phyloP scores from a whole-genome alignment of 140 eudicot species.

The Eryngium alpinum region DNA sequence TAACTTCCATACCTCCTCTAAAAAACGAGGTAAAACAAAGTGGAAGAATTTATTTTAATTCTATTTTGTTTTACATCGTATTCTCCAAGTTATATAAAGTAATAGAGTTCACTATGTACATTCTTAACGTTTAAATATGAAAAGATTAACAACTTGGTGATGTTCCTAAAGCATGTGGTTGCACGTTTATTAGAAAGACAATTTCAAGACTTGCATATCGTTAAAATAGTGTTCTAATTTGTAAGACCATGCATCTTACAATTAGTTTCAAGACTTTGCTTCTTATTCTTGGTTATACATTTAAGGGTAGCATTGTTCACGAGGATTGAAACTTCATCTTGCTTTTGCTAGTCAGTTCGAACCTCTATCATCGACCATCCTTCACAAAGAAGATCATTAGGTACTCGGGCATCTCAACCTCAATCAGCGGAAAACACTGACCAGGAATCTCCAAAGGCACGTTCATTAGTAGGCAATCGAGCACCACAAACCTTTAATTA shows the following conservation, averaged over 20 bases:
- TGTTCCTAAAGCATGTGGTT: too few relatives aligned
- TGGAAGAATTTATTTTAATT: too few relatives aligned
- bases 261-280: not conserved
- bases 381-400: conserved; percentile 25
- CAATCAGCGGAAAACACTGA: not conserved
- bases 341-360: conserved; percentile 52
- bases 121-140: not conserved
- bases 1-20: too few relatives aligned
- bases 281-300: not conserved
- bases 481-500: conserved; percentile 23
- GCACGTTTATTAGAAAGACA: not conserved
- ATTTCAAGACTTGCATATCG: not conserved
- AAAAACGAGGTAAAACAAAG: too few relatives aligned
- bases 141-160: too few relatives aligned
- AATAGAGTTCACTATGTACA: not conserved
- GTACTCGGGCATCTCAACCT: conserved; percentile 1
- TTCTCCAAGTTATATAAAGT: too few relatives aligned
- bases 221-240: not conserved
- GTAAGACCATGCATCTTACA: not conserved
- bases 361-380: conserved; percentile 28
- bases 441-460: conserved; percentile 10
- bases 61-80: too few relatives aligned
- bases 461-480: conserved; percentile 21
- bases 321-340: conserved; percentile 25
- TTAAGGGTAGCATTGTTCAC: not conserved